phyloP scores from a whole-genome alignment of 805 yeast species.

The Wickerhamomyces subpelliculosus region DNA sequence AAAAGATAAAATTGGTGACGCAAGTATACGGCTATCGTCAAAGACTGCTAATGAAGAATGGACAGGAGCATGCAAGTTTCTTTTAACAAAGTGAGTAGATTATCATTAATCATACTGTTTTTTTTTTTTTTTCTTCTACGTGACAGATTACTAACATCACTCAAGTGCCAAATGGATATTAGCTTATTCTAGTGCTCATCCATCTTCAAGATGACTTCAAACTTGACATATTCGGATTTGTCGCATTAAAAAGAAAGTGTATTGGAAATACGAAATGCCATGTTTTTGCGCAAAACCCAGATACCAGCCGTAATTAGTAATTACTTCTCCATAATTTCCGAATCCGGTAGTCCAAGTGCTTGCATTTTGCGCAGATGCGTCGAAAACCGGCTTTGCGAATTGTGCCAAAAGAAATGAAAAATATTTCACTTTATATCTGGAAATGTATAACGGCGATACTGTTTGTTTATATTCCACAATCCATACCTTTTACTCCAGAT shows the following conservation, averaged over 20 bases:
- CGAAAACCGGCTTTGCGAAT: background rate
- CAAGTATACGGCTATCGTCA: constrained; percentile 63
- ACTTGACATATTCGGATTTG: background rate
- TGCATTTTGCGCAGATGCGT: background rate
- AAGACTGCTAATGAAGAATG: constrained; percentile 65
- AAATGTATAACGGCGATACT: background rate
- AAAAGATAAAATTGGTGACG: constrained; percentile 69
- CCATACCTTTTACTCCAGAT: too few relatives aligned
- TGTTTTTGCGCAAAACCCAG: too few relatives aligned
- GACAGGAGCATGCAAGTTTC: constrained; percentile 83
- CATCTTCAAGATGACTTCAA: constrained; percentile 6
- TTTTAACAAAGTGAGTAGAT: constrained; percentile 48
- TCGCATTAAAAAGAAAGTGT: too few relatives aligned
- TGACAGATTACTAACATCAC: background rate
- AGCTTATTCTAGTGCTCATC: constrained; percentile 53
- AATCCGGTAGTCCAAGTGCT: background rate
- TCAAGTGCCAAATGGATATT: constrained; percentile 65
- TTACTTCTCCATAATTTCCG: background rate
- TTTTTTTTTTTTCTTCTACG: too few relatives aligned
- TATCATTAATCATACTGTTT: too few relatives aligned
- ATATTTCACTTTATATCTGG: too few relatives aligned
- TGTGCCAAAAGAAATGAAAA: background rate
- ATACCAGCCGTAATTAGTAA: too few relatives aligned
- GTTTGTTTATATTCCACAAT: too few relatives aligned
- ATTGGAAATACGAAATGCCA: too few relatives aligned